Evolutionary conservation across 306 rosid species (phyloP).

Genomic region (Potentilla sterilis): DNA sequence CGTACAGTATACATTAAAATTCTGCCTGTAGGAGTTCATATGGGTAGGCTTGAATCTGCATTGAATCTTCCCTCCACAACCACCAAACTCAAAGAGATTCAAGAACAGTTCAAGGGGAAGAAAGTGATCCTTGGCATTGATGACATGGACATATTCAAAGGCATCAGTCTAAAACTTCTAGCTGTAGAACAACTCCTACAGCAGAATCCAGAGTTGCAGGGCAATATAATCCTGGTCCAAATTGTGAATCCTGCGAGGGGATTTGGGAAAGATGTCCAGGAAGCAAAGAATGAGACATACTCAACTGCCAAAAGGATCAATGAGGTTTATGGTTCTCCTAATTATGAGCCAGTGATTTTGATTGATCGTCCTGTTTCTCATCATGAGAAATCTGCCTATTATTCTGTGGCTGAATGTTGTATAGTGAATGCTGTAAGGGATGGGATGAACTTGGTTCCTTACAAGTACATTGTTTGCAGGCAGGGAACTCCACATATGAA

Average conservation of each 20-base stretch:
- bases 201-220: conserved; percentile 57
- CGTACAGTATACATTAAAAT: conserved; percentile 79
- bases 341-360: conserved; percentile 65
- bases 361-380: conserved; percentile 74
- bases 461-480: conserved; percentile 76
- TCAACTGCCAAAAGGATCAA: conserved; percentile 60
- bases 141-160: conserved; percentile 89
- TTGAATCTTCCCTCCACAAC: conserved; percentile 60
- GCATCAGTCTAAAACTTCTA: conserved; percentile 72
- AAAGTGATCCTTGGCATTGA: conserved; percentile 53
- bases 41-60: conserved; percentile 78
- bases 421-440: conserved; percentile 85
- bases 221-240: conserved; percentile 68
- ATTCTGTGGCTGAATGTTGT: conserved; percentile 81
- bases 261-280: conserved; percentile 76
- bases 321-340: conserved; percentile 45
- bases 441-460: conserved; percentile 88
- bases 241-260: conserved; percentile 90
- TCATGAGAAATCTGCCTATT: conserved; percentile 76
- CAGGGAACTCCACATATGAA: conserved; percentile 59
- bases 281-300: conserved; percentile 64
- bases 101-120: conserved; percentile 58
- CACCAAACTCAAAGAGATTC: conserved; percentile 58
- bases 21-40: conserved; percentile 84
- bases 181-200: conserved; percentile 76